phyloP scores from a whole-genome alignment of 2,329 filamentous ascomycete species.

The Monilinia laxa region DNA sequence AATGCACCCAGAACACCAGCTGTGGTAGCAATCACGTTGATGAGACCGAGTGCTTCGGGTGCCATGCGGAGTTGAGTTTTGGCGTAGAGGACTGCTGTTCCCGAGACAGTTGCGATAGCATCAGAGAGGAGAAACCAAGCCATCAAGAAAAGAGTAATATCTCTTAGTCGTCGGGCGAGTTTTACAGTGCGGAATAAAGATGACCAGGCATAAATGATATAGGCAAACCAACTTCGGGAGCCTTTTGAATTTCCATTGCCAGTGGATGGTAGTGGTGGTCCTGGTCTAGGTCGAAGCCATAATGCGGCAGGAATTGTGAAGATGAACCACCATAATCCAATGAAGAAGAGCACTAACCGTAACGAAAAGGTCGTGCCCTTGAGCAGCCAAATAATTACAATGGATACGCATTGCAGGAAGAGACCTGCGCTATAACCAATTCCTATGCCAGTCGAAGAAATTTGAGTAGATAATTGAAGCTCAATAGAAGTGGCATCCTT shows the following conservation, averaged over 20 bases:
- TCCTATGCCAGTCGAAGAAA: constrained; percentile 89
- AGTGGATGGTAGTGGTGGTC: constrained; percentile 66
- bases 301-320: constrained; percentile 87
- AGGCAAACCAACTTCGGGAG: constrained; percentile 57
- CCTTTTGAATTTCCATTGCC: constrained; percentile 28
- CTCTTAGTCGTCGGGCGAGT: constrained; percentile 67
- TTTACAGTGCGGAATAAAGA: constrained; percentile 77
- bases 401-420: constrained; percentile 77
- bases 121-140: constrained; percentile 96
- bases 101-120: constrained; percentile 88
- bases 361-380: constrained; percentile 81
- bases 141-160: constrained; percentile 74
- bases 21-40: constrained; percentile 86
- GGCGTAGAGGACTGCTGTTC: constrained; percentile 91
- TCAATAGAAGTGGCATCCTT: constrained; percentile 60
- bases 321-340: constrained; percentile 88
- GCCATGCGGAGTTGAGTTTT: constrained; percentile 91
- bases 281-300: constrained; percentile 85
- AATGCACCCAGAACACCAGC: constrained; percentile 86
- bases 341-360: constrained; percentile 79
- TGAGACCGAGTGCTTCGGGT: constrained; percentile 81
- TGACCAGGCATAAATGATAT: constrained; percentile 80
- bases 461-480: constrained; percentile 80
- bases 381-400: constrained; percentile 71
- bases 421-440: constrained; percentile 90